phyloP scores from a whole-genome alignment of 2,329 filamentous ascomycete genomes.

The Fusarium nanum region DNA sequence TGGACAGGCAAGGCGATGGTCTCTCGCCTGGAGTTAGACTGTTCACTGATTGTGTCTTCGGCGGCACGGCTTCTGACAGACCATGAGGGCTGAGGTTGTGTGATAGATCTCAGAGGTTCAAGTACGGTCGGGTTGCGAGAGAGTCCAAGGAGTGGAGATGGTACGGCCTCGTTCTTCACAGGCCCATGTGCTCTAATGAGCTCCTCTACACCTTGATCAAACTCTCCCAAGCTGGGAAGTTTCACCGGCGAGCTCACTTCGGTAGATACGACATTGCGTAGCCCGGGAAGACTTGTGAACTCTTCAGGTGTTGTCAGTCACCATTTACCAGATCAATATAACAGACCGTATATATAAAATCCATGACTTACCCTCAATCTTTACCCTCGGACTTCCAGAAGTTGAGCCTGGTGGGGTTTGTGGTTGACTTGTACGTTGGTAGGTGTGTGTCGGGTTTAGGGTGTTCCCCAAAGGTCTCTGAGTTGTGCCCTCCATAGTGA shows the following conservation, averaged over 20 bases:
- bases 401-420: slow-evolving; percentile 46
- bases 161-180: slow-evolving; percentile 43
- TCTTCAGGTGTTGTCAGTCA: slow-evolving; percentile 41
- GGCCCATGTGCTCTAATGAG: slow-evolving; percentile 50
- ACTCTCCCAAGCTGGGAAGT: slow-evolving; percentile 54
- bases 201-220: slow-evolving; percentile 54
- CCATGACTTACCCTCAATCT: slow-evolving; percentile 48
- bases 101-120: slow-evolving; percentile 37
- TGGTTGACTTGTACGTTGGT: slow-evolving; percentile 26
- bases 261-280: slow-evolving; percentile 35
- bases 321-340: slow-evolving; percentile 29
- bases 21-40: slow-evolving; percentile 24
- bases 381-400: slow-evolving; percentile 52
- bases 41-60: slow-evolving; percentile 21
- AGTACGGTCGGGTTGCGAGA: slow-evolving; percentile 39
- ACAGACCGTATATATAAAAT: neutral
- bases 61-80: slow-evolving; percentile 13
- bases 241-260: slow-evolving; percentile 35
- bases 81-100: slow-evolving; percentile 31
- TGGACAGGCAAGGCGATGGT: slow-evolving; percentile 34
- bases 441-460: slow-evolving; percentile 2
- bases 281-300: slow-evolving; percentile 43
- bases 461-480: slow-evolving; percentile 7
- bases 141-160: slow-evolving; percentile 47
- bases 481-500: slow-evolving; percentile 29